phyloP scores from a whole-genome alignment of 495 filamentous ascomycete species.

The Neurospora intermedia region DNA sequence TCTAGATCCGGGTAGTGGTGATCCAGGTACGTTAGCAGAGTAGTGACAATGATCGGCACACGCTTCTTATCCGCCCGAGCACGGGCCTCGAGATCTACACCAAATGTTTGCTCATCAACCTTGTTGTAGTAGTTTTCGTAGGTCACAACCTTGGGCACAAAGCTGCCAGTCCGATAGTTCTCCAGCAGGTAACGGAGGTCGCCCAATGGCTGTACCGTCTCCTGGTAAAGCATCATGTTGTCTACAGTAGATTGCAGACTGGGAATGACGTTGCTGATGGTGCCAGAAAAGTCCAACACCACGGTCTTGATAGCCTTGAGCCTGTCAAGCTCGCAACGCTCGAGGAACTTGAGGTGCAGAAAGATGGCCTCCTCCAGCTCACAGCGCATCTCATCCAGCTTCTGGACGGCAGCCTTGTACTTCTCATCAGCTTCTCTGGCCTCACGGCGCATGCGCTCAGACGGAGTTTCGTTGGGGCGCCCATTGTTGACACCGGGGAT shows the following conservation, averaged over 20 bases:
- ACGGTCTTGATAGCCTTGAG: conserved; percentile 97
- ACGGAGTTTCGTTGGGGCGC: conserved; percentile 76
- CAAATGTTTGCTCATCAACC: conserved; percentile 95
- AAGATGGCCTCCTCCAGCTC: conserved; percentile 91
- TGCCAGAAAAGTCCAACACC: conserved; percentile 92
- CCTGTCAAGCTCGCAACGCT: conserved; percentile 92
- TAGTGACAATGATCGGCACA: conserved; percentile 86
- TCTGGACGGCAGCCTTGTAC: conserved; percentile 77
- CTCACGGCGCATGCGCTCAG: conserved; percentile 78
- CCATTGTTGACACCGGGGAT: conserved; percentile 61
- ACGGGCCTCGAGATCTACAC: conserved; percentile 89
- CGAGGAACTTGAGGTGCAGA: conserved; percentile 87
- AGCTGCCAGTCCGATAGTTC: conserved; percentile 91
- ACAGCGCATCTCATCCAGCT: conserved; percentile 82
- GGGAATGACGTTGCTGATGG: conserved; percentile 96
- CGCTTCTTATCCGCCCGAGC: conserved; percentile 90
- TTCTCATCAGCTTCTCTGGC: conserved; percentile 83
- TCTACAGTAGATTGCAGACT: conserved; percentile 90
- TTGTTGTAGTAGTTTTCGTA: conserved; percentile 99
- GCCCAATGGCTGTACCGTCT: conserved; percentile 86
- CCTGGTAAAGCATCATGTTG: conserved; percentile 97
- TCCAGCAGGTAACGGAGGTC: conserved; percentile 95
- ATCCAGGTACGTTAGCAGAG: conserved; percentile 86
- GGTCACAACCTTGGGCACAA: conserved; percentile 78
- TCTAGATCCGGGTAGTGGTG: conserved; percentile 96